Evolutionary conservation across 257 asterid species (phyloP).

Genomic region (Nicotiana benthamiana): DNA sequence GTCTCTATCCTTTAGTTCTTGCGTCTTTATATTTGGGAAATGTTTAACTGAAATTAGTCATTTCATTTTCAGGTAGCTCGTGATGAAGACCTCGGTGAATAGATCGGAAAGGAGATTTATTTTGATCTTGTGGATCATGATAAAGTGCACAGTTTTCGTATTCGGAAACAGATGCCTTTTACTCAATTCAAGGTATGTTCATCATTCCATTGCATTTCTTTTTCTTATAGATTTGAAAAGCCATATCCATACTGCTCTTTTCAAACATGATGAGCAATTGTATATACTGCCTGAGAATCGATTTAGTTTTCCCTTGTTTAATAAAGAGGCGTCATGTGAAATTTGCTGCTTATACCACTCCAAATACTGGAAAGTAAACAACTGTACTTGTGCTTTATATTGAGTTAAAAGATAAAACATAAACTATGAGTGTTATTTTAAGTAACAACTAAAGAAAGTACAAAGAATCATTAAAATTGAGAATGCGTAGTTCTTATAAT

Average conservation of each 20-base stretch:
- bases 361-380: background rate
- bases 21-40: background rate
- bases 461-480: background rate
- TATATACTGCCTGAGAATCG: background rate
- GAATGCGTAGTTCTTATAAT: background rate
- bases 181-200: constrained; percentile 56
- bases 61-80: constrained; percentile 56
- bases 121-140: constrained; percentile 89
- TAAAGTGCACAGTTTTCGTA: constrained; percentile 59
- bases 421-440: background rate
- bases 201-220: background rate
- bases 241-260: background rate
- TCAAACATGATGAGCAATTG: background rate
- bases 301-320: background rate
- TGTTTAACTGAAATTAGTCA: background rate
- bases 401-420: background rate
- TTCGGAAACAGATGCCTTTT: constrained; percentile 61
- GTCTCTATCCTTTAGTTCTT: background rate
- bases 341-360: background rate
- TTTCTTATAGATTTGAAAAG: background rate
- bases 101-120: constrained; percentile 67
- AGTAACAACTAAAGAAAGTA: background rate
- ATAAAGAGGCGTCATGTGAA: background rate
- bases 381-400: background rate
- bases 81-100: constrained; percentile 62